Percentiles rank a stretch among this genome's conserved stretches.
Evolutionary conservation across 306 rosid species (phyloP).

Genomic region (Inga laurina): DNA sequence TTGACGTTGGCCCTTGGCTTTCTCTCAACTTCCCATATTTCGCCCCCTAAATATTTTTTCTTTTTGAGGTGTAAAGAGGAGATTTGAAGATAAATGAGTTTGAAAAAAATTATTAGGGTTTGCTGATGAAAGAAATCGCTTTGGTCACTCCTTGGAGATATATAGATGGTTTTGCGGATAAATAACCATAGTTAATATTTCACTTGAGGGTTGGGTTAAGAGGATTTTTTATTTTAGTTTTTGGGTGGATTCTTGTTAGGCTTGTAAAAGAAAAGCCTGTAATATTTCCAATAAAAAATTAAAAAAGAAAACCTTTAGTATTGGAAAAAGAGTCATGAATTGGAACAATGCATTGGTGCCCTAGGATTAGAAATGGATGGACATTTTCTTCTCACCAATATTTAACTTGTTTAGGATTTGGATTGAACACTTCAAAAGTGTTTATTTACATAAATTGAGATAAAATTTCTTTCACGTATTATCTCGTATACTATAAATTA

Average conservation of each 20-base stretch:
- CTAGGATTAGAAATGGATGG: not conserved
- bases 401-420: too few relatives aligned
- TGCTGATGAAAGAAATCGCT: not conserved
- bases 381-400: too few relatives aligned
- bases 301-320: not conserved
- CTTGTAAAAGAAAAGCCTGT: not conserved
- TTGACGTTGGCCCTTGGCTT: slow-evolving; percentile 21
- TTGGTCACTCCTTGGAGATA: not conserved
- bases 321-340: not conserved
- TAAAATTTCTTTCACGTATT: too few relatives aligned
- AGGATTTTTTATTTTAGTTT: slow-evolving; percentile 7
- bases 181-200: slow-evolving; percentile 48
- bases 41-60: not conserved
- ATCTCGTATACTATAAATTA: too few relatives aligned
- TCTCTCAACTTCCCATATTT: not conserved
- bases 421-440: too few relatives aligned
- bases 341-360: not conserved
- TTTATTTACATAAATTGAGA: too few relatives aligned
- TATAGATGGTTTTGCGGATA: slow-evolving; percentile 22
- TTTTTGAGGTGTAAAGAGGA: not conserved
- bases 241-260: slow-evolving; percentile 9
- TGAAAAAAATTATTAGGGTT: slow-evolving; percentile 16
- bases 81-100: not conserved
- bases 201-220: slow-evolving; percentile 45
- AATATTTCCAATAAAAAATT: not conserved